Base-by-base conservation (phyloP, 2,329 filamentous ascomycete genomes). In the Balansia obtecta region DNA sequence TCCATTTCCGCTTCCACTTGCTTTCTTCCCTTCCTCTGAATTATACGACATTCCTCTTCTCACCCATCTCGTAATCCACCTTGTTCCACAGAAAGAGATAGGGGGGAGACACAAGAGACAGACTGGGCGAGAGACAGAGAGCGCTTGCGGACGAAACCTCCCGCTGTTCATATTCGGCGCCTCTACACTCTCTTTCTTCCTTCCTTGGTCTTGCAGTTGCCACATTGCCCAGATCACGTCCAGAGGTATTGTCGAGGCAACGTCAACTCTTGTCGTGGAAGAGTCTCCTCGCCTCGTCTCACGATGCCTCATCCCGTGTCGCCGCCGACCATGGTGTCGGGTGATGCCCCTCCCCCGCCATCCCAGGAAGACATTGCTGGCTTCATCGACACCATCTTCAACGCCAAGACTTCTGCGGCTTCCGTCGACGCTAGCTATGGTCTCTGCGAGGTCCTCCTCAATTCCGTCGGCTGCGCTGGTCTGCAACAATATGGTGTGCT, bases 351-450 rank as follows among this genome's bases (percentile, higher is more conserved):
- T 65, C 73, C 75, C 58, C 73, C 81, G 56, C 83, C 84, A 55
- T 76, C 81, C 33, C 69, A 79, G 59, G 79, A 82, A 56, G 86
- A 88, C 55, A 71, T 91, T 54, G 68, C 75, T 54, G 74, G 77
- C 50, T 68, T 88, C 42, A 63, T 89, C 58, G 71, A 80, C 58
- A 82, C 76, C 46, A 77, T 88, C 57, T 88, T 90, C 67, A 78
- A 73, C 45, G 79, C 85, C 39, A 72, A 80, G 61, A 81, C 81
- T 4, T 88, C 85, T 3, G 75, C 81, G 61, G 75, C 78, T 54
- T 85, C 85, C 15, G 76, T 89, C 65, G 78, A 83, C 53, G 79
- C 77, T 55, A 71, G 73, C 58, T 82, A 83, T 57, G 73, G 68
- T 16, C 72, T 83, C n/a, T 82, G 78, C 69, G 74, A 80, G 58